These are phyloP conservation scores for Erythrophleum fordii DNA, from an alignment of 306 rosid genomes.

Conservation along the genomic window DNA sequence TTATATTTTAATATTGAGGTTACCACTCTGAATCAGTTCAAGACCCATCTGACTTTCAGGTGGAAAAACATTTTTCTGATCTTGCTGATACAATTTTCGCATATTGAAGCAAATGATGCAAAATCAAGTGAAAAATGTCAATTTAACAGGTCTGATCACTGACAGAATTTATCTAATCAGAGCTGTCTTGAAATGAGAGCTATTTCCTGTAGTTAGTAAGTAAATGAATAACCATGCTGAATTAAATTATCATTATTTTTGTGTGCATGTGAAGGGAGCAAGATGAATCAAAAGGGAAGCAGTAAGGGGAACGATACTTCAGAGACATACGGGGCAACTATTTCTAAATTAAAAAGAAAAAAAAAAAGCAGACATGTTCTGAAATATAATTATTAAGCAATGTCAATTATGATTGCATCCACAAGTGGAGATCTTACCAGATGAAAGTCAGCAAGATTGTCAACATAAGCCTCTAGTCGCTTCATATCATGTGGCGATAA, in stretches of 20 bases:
- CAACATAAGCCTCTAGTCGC: constrained; percentile 88
- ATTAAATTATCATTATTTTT: background rate
- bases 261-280: background rate
- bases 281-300: constrained; percentile 12
- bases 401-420: constrained; percentile 1
- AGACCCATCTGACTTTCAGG: constrained; percentile 5
- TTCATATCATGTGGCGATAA: constrained; percentile 88
- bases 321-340: constrained; percentile 3
- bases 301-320: background rate
- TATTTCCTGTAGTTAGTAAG: background rate
- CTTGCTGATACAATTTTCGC: background rate
- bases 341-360: constrained; percentile 22
- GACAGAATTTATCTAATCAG: constrained; percentile 18
- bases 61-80: background rate
- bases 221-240: constrained; percentile 1
- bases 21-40: constrained; percentile 15
- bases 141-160: constrained; percentile 19
- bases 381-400: background rate
- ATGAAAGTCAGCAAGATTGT: constrained; percentile 80
- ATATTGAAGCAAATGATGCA: constrained; percentile 14
- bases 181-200: background rate
- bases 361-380: background rate
- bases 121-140: constrained; percentile 10
- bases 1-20: background rate
- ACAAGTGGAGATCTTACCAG: constrained; percentile 65